Conservation (phyloP, 1,284 basidiomycete species). For the Puccinia brachypodii region DNA sequence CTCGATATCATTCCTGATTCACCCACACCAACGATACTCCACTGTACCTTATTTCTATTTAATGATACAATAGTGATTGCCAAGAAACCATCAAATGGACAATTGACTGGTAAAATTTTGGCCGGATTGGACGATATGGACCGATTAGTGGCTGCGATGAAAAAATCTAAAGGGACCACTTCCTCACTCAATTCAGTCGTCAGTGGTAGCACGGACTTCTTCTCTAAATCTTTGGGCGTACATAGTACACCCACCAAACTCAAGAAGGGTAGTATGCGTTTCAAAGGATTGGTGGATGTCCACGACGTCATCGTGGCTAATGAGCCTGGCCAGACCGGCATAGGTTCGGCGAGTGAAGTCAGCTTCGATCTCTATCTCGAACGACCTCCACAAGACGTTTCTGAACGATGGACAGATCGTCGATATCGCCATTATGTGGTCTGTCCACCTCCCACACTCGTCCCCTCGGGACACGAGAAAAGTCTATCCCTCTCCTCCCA, state of each 20-base stretch:
- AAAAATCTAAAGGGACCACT: slow-evolving; percentile 60
- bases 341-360: slow-evolving; percentile 11
- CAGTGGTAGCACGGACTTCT: slow-evolving; percentile 61
- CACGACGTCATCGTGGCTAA: slow-evolving; percentile 69
- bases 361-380: slow-evolving; percentile 51
- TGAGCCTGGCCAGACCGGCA: not conserved
- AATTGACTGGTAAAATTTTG: slow-evolving; percentile 68
- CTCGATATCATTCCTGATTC: slow-evolving; percentile 68
- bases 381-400: slow-evolving; percentile 47
- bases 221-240: slow-evolving; percentile 59
- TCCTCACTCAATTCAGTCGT: slow-evolving; percentile 44
- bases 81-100: slow-evolving; percentile 74
- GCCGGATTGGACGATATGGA: slow-evolving; percentile 83
- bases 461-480: slow-evolving; percentile 61
- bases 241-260: slow-evolving; percentile 55
- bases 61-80: slow-evolving; percentile 90
- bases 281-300: slow-evolving; percentile 81
- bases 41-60: slow-evolving; percentile 89
- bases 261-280: slow-evolving; percentile 77
- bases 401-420: slow-evolving; percentile 35
- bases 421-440: slow-evolving; percentile 38
- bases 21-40: slow-evolving; percentile 61
- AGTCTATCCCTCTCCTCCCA: slow-evolving; percentile 79
- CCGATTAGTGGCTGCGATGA: slow-evolving; percentile 62
- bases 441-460: slow-evolving; percentile 30